Evolutionary conservation across 208 protist genomes (phyloP).

Genomic region (Lotmaria passim): DNA sequence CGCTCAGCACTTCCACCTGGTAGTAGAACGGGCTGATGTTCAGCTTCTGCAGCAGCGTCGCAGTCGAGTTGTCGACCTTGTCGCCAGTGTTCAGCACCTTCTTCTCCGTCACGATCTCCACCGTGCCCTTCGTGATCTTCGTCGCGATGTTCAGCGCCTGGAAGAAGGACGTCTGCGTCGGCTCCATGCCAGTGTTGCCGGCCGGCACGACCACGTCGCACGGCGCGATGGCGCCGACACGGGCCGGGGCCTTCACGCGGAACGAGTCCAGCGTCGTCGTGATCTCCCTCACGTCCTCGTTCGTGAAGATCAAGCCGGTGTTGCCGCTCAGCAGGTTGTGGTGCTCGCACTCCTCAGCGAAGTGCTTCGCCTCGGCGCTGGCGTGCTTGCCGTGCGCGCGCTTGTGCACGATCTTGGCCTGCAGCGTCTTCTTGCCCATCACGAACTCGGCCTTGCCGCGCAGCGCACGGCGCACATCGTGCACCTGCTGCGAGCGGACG

Average conservation of each 20-base stretch:
- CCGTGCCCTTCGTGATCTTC: constrained; percentile 98
- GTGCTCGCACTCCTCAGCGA: constrained; percentile 62
- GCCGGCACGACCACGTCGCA: constrained; percentile 96
- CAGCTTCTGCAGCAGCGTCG: constrained; percentile 97
- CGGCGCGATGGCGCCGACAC: constrained; percentile 97
- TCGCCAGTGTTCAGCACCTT: constrained; percentile 95
- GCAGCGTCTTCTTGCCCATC: constrained; percentile 99
- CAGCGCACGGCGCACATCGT: constrained; percentile 95
- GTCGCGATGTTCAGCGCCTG: constrained; percentile 99
- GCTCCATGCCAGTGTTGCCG: constrained; percentile 97
- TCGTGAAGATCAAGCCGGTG: constrained; percentile 99
- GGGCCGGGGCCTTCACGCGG: constrained; percentile 96
- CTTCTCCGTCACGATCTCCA: constrained; percentile 98
- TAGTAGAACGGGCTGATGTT: constrained; percentile 99
- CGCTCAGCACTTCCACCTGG: constrained; percentile 89
- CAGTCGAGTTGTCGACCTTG: constrained; percentile 97
- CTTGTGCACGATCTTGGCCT: constrained; percentile 94
- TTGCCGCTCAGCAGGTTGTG: constrained; percentile 92
- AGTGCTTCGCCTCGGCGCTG: constrained; percentile 56
- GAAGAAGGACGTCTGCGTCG: constrained; percentile 98
- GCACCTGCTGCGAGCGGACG: constrained; percentile 98
- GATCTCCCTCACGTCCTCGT: constrained; percentile 92
- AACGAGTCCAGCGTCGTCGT: constrained; percentile 79
- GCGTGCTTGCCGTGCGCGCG: constrained; percentile 58
- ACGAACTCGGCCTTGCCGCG: constrained; percentile 96